phyloP scores from a whole-genome alignment of 2,329 filamentous ascomycete species.

The Tolypocladium ophioglossoides region DNA sequence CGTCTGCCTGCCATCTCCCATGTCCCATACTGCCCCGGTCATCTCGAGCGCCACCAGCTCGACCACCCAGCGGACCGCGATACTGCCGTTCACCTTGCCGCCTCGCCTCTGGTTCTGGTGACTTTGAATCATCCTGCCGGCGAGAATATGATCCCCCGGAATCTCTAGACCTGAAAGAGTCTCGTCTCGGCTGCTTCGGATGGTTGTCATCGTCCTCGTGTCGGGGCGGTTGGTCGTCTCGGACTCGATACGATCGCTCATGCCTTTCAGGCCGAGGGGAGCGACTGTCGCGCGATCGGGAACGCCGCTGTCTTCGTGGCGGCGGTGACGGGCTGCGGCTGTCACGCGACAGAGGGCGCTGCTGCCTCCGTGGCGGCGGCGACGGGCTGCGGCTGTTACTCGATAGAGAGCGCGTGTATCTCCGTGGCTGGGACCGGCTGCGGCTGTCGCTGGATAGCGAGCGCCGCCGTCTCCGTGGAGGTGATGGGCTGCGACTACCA shows the following conservation, averaged over 20 bases:
- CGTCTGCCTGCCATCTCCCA: slow-evolving; percentile 1
- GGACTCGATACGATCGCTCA: slow-evolving; percentile 15
- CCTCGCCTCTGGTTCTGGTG: slow-evolving; percentile 10
- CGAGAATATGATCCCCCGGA: not conserved
- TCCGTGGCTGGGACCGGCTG: no score
- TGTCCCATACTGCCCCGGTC: not conserved
- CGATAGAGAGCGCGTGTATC: no score
- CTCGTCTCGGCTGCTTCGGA: slow-evolving; percentile 5
- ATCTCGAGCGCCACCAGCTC: slow-evolving; percentile 1
- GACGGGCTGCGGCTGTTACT: slow-evolving; percentile 6
- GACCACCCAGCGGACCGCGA: not conserved
- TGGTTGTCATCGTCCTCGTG: slow-evolving; percentile 4
- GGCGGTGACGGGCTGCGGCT: slow-evolving; percentile 14
- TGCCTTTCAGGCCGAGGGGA: slow-evolving; percentile 13
- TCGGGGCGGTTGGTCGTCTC: slow-evolving; percentile 8
- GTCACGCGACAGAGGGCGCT: slow-evolving; percentile 15
- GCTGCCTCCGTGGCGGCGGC: no score
- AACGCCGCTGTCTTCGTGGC: slow-evolving; percentile 8
- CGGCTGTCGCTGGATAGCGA: slow-evolving; percentile 17
- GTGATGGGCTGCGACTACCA: slow-evolving; percentile 14
- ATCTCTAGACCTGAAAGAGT: slow-evolving; percentile 2
- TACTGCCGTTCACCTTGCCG: slow-evolving; percentile 7
- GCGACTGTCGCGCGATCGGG: slow-evolving; percentile 18
- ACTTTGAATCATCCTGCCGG: slow-evolving; percentile 9
- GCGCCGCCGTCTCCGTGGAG: slow-evolving; percentile 8